Evolutionary conservation across 2,329 filamentous ascomycete genomes (phyloP).

Genomic region (Paracamarosporium sp.): DNA sequence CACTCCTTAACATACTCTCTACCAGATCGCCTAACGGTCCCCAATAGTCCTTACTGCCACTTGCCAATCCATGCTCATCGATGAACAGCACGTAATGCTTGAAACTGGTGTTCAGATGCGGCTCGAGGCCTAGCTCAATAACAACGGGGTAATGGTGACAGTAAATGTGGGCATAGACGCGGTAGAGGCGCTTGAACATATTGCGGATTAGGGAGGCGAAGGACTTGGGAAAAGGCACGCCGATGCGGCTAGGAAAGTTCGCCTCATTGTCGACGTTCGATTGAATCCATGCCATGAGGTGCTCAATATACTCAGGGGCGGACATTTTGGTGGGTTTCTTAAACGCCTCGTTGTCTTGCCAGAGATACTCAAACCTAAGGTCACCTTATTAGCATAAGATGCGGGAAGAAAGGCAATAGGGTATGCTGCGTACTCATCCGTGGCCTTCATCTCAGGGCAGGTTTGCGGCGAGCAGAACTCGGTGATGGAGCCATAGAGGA

Average conservation of each 20-base stretch:
- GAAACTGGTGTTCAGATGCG: conserved; percentile 98
- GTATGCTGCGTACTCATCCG: conserved; percentile 77
- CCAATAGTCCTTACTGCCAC: conserved; percentile 91
- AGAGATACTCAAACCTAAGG: conserved; percentile 91
- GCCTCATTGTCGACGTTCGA: conserved; percentile 91
- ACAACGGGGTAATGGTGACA: conserved; percentile 98
- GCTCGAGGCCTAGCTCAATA: conserved; percentile 91
- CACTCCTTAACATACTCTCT: conserved; percentile 95
- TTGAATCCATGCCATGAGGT: conserved; percentile 97
- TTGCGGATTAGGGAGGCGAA: conserved; percentile 94
- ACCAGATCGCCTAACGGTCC: conserved; percentile 93
- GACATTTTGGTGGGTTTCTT: conserved; percentile 98
- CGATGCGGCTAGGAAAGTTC: conserved; percentile 94
- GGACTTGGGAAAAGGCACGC: conserved; percentile 89
- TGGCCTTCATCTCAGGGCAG: conserved; percentile 99
- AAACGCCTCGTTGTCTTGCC: conserved; percentile 94
- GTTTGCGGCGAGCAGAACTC: conserved; percentile 98
- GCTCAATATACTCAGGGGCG: conserved; percentile 95
- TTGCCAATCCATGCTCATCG: conserved; percentile 91
- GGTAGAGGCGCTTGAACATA: conserved; percentile 99
- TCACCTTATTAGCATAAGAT: conserved; percentile 7
- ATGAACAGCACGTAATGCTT: conserved; percentile 99
- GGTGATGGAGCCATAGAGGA: conserved; percentile 97
- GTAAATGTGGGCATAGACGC: conserved; percentile 96
- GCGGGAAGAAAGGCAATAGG: too few species aligned